These are phyloP conservation scores for Calycina herbarum DNA, from an alignment of 2,329 filamentous ascomycete genomes.

Conservation along the genomic window DNA sequence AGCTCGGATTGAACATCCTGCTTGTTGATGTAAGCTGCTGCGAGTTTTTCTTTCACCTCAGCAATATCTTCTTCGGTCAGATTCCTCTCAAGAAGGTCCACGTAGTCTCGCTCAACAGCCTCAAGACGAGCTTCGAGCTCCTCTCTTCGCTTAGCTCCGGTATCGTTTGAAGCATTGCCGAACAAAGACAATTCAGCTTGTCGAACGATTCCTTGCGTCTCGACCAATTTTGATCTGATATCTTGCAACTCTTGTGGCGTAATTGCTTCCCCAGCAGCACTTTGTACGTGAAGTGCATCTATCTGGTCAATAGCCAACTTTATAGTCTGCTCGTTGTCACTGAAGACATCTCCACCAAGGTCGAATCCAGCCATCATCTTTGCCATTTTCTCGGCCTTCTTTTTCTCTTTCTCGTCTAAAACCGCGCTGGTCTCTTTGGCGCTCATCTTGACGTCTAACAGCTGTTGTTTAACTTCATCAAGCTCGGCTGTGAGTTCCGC, in stretches of 20 bases:
- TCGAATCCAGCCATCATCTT: conserved; percentile 99
- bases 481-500: conserved; percentile 86
- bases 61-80: conserved; percentile 76
- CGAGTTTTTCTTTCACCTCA: conserved; percentile 78
- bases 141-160: conserved; percentile 66
- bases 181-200: conserved; percentile 88
- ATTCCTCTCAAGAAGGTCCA: conserved; percentile 77
- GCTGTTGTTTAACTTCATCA: conserved; percentile 93
- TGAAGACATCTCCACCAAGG: conserved; percentile 88
- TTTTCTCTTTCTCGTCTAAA: conserved; percentile 95
- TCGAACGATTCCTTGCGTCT: conserved; percentile 88
- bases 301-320: conserved; percentile 81
- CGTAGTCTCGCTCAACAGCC: conserved; percentile 77
- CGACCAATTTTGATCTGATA: conserved; percentile 75
- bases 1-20: conserved; percentile 72
- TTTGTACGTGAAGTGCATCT: conserved; percentile 75
- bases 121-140: conserved; percentile 77
- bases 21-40: conserved; percentile 73
- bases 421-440: conserved; percentile 90
- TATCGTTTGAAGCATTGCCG: conserved; percentile 63
- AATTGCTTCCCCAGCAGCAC: conserved; percentile 74
- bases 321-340: conserved; percentile 85
- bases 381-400: conserved; percentile 98
- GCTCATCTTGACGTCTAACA: conserved; percentile 94
- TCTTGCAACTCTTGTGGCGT: conserved; percentile 78